These are phyloP conservation scores for Entomortierella beljakovae DNA, from an alignment of 192 early-diverging fungal genomes.

Conservation along the genomic window DNA sequence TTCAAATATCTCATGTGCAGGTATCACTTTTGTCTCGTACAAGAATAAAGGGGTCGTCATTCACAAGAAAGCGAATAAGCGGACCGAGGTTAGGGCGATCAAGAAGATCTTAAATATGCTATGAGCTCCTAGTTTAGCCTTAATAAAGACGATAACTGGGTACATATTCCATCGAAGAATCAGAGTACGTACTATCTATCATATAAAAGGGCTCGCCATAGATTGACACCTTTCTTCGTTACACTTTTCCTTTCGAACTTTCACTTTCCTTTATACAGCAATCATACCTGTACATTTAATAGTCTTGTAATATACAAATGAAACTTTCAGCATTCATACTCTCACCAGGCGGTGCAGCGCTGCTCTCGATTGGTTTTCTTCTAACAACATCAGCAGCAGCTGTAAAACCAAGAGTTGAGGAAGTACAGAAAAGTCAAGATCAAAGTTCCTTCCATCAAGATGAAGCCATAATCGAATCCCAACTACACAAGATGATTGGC, in stretches of 20 bases:
- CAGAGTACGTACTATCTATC: too few species aligned
- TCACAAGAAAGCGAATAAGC: not conserved
- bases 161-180: not conserved
- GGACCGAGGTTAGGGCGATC: not conserved
- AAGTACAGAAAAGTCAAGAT: not conserved
- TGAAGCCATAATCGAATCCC: not conserved
- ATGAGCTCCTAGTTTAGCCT: not conserved
- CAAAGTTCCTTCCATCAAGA: not conserved
- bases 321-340: not conserved
- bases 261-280: not conserved
- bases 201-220: too few species aligned
- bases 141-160: not conserved
- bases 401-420: not conserved
- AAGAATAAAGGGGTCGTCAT: constrained; percentile 2
- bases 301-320: not conserved
- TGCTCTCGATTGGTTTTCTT: not conserved
- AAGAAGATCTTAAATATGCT: constrained; percentile 2
- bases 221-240: too few species aligned
- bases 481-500: constrained; percentile 27
- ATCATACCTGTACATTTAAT: not conserved
- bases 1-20: too few species aligned
- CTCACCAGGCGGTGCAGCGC: not conserved
- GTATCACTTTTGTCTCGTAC: too few species aligned
- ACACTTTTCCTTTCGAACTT: too few species aligned
- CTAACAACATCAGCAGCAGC: not conserved